Conservation (phyloP, 2,329 filamentous ascomycete genomes). For the Didymosphaeria variabile region DNA sequence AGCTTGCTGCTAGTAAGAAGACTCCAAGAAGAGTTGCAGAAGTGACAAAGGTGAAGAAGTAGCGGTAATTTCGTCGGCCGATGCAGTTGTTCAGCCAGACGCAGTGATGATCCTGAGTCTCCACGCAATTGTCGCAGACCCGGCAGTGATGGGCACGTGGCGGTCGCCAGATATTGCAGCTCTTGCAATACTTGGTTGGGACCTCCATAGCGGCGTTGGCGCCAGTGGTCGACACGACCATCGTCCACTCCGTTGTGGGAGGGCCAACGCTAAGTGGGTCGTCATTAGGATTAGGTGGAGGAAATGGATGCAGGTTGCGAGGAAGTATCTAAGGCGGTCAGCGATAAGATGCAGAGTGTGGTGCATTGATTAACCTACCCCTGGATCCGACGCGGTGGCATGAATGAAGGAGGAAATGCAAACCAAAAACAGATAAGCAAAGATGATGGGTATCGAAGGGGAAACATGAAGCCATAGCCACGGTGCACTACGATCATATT, state of each 20-base stretch:
- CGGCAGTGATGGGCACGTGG: slow-evolving; percentile 96
- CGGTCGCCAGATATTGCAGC: slow-evolving; percentile 96
- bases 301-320: slow-evolving; percentile 88
- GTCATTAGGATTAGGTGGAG: slow-evolving; percentile 75
- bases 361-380: slow-evolving; percentile 67
- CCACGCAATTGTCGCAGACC: slow-evolving; percentile 95
- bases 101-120: slow-evolving; percentile 97
- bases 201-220: slow-evolving; percentile 92
- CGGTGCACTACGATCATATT: slow-evolving; percentile 63
- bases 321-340: slow-evolving; percentile 76
- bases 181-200: slow-evolving; percentile 97
- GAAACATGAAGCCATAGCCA: slow-evolving; percentile 89
- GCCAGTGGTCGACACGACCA: slow-evolving; percentile 82
- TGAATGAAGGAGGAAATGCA: slow-evolving; percentile 94
- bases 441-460: slow-evolving; percentile 86
- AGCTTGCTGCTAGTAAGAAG: slow-evolving; percentile 77
- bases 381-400: slow-evolving; percentile 90
- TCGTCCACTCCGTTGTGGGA: slow-evolving; percentile 90
- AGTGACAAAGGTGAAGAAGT: slow-evolving; percentile 92
- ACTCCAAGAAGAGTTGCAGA: slow-evolving; percentile 78
- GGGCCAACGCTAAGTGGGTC: slow-evolving; percentile 85
- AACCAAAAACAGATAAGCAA: slow-evolving; percentile 90
- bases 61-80: slow-evolving; percentile 95
- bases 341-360: slow-evolving; percentile 6
- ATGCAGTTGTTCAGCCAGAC: slow-evolving; percentile 99